A percentile compares a stretch with the other conserved stretches of the same genome.
Conservation (phyloP, 371 early-diverging fungal genomes). For the Saksenaea oblongispora region DNA sequence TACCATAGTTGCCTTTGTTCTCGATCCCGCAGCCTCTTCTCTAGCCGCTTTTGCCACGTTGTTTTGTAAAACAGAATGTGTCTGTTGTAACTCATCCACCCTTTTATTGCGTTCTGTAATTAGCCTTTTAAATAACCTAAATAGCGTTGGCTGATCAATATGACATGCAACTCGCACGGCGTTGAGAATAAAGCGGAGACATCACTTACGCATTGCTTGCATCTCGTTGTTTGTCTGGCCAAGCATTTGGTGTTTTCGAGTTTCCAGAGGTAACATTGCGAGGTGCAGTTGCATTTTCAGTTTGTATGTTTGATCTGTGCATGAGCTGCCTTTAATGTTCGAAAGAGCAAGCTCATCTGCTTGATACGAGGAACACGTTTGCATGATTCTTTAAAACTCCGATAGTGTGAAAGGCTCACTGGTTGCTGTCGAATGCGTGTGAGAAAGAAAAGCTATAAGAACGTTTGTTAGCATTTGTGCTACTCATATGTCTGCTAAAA, state of each 20-base stretch:
- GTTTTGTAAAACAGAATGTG: conserved; percentile 35
- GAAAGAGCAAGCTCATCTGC: background rate
- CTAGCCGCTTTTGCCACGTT: conserved; percentile 7
- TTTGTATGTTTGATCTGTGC: background rate
- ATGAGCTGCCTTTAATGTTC: background rate
- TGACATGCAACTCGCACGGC: background rate
- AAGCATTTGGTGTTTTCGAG: background rate
- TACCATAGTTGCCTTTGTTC: conserved; percentile 32
- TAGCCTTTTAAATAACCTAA: conserved; percentile 35
- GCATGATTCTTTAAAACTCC: background rate
- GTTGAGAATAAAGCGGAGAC: background rate
- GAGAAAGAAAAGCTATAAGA: too few relatives aligned
- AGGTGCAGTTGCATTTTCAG: background rate
- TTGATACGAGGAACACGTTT: background rate
- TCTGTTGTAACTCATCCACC: conserved; percentile 39
- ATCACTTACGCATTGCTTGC: conserved; percentile 16
- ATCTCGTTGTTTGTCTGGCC: conserved; percentile 18
- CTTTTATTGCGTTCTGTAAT: conserved; percentile 41
- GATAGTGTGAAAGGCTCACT: background rate
- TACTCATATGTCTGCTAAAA: too few relatives aligned
- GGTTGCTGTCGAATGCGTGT: too few relatives aligned
- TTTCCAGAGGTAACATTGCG: background rate
- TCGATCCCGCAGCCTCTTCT: background rate
- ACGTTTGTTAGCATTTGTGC: too few relatives aligned
- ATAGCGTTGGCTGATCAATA: background rate